These are phyloP conservation scores for Phyllosticta capitalensis DNA, from an alignment of 2,329 filamentous ascomycete genomes.

Conservation along the genomic window DNA sequence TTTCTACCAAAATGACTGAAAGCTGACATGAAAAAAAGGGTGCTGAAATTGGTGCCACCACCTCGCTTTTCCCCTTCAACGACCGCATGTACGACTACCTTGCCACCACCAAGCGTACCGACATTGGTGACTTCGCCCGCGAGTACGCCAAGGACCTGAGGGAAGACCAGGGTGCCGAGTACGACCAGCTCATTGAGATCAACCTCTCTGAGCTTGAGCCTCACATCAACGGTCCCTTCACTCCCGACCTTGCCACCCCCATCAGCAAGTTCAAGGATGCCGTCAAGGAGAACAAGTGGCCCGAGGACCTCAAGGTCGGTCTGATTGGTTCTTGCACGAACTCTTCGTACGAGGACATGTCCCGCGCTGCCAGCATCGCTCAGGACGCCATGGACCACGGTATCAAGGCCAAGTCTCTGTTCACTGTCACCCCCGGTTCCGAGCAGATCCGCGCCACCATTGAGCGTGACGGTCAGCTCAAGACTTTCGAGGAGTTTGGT, in stretches of 20 bases:
- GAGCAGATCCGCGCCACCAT: constrained; percentile 96
- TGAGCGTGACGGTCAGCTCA: constrained; percentile 76
- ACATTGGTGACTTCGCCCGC: constrained; percentile 85
- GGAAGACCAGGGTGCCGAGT: constrained; percentile 83
- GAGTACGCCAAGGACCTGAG: constrained; percentile 75
- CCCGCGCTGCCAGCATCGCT: constrained; percentile 78
- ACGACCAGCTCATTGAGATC: constrained; percentile 93
- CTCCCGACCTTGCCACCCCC: constrained; percentile 91
- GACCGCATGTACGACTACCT: constrained; percentile 97
- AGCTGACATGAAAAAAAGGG: constrained; percentile 22
- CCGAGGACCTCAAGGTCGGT: constrained; percentile 90
- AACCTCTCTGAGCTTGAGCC: constrained; percentile 92
- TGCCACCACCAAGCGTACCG: constrained; percentile 75
- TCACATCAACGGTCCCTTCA: constrained; percentile 98
- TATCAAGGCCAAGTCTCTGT: constrained; percentile 84
- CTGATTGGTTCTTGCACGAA: constrained; percentile 99
- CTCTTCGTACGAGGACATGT: constrained; percentile 83
- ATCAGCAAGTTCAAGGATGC: constrained; percentile 96
- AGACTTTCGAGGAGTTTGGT: constrained; percentile 94
- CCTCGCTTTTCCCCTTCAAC: constrained; percentile 95
- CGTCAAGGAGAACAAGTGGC: constrained; percentile 92
- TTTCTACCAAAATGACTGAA: constrained; percentile 28
- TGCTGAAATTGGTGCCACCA: constrained; percentile 69
- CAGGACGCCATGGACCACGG: constrained; percentile 86
- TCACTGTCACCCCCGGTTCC: constrained; percentile 91